A percentile compares a stretch with the other conserved stretches of the same genome.
Conservation (phyloP, 2,329 filamentous ascomycete species). For the Fusarium subtropicale region DNA sequence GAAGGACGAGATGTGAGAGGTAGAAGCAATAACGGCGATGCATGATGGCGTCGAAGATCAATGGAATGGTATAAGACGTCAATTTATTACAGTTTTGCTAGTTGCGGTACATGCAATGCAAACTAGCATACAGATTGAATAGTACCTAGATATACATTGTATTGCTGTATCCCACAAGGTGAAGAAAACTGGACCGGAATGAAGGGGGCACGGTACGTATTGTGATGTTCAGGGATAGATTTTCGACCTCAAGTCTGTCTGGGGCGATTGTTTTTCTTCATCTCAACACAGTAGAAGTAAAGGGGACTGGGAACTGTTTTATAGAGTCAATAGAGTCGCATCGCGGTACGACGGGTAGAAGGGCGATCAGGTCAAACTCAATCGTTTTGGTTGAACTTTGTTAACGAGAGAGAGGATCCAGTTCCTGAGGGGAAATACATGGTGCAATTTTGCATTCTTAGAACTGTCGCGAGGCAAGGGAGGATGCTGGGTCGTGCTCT, state of each 20-base stretch:
- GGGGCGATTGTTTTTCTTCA: constrained; percentile 14
- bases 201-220: constrained; percentile 21
- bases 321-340: neutral
- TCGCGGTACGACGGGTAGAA: constrained; percentile 7
- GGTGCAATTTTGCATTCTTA: neutral
- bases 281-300: neutral
- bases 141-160: neutral
- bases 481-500: neutral
- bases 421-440: neutral
- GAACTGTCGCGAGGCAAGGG: neutral
- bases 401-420: constrained; percentile 4
- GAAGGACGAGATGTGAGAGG: constrained; percentile 10
- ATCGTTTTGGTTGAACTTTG: constrained; percentile 28
- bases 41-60: constrained; percentile 34
- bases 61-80: constrained; percentile 8
- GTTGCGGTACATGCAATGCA: neutral
- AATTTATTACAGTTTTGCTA: neutral
- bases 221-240: constrained; percentile 19
- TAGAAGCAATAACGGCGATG: constrained; percentile 28
- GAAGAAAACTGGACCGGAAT: constrained; percentile 29
- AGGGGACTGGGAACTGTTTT: neutral
- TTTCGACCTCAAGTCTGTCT: constrained; percentile 16
- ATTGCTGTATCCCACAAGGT: neutral
- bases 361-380: constrained; percentile 27
- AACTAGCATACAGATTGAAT: neutral